Percentiles rank a stretch among this genome's conserved stretches.
Evolutionary conservation across 2,329 filamentous ascomycete genomes (phyloP).

Genomic region (Colletotrichum destructivum): DNA sequence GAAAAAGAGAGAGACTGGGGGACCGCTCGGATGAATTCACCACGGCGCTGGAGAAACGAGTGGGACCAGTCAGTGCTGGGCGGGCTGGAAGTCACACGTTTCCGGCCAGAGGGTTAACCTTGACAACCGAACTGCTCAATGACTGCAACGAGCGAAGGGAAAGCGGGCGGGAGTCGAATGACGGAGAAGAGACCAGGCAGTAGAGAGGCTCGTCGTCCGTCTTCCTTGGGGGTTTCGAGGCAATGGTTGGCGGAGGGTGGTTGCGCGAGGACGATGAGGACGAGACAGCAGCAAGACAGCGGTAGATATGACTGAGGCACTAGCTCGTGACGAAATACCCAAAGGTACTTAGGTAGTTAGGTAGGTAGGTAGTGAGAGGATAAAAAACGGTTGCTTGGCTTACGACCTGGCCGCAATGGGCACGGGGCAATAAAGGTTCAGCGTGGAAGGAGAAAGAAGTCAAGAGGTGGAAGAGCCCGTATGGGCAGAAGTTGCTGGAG

Average conservation of each 20-base stretch:
- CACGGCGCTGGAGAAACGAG: constrained; percentile 39
- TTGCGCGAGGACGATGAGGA: constrained; percentile 22
- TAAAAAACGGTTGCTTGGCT: constrained; percentile 13
- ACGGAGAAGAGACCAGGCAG: constrained; percentile 3
- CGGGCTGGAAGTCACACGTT: constrained; percentile 33
- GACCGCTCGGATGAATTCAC: constrained; percentile 39
- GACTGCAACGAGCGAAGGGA: constrained; percentile 15
- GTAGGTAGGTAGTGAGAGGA: constrained; percentile 19
- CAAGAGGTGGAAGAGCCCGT: constrained; percentile 18
- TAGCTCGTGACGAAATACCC: constrained; percentile 22
- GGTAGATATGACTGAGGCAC: constrained; percentile 35
- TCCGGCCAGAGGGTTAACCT: constrained; percentile 32
- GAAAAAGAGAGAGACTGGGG: constrained; percentile 10
- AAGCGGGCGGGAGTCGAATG: constrained; percentile 15
- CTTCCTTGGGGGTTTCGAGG: constrained; percentile 12
- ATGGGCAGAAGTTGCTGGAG: constrained; percentile 38
- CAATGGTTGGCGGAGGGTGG: constrained; percentile 7
- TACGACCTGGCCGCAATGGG: constrained; percentile 22
- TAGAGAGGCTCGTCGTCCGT: constrained; percentile 5
- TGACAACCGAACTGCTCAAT: constrained; percentile 27
- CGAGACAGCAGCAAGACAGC: constrained; percentile 3
- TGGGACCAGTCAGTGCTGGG: constrained; percentile 37
- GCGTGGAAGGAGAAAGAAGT: constrained; percentile 27
- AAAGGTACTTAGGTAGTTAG: no score
- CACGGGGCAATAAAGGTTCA: constrained; percentile 17